Base-by-base conservation (phyloP, 805 yeast genomes). In the Suhomyces vadensis region DNA sequence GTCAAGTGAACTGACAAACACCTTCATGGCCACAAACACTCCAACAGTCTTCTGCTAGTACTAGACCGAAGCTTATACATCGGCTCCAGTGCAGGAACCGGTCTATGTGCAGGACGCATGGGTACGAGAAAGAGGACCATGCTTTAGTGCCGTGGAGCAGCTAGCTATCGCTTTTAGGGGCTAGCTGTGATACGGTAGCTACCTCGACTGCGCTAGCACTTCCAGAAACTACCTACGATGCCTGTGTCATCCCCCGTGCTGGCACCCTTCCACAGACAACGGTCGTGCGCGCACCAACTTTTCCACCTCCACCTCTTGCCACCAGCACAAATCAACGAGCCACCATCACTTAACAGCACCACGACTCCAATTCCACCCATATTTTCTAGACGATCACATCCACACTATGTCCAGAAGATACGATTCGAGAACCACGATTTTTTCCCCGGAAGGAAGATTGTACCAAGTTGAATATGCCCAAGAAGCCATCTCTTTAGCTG, bases 401-500 rank as follows among this genome's bases (percentile, higher is more conserved):
- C n/a, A n/a, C 36, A 44, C 24, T 29, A 79, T 79, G 84, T 88
- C 97, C 56, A 86, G 98, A 85, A 84, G 99, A 80, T 94, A 94
- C 89, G 99, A 94, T 71, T 86, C 96, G 50, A 82, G 99, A 78
- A 94, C 99, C 41, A 94, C 99, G 4, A 95, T 94, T 60, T 94
- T 94, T 72, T 92, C 98, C 31, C 99, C 99, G 7, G 99, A 94
- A 65, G 99, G 99, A 31, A 82, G 99, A 69, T 77, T 94, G 46
- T 94, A 94, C 70, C 99, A 94, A 71, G 92, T 90, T 16, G 99
- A 94, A 68, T 94, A 94, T 58, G 99, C 98, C 3, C 81, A 90
- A 61, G 98, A 94, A 65, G 91, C 92, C 14, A 85, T 85, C 51
- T 80, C 86, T 42, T 85, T 82, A 57, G 94, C 94, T 6, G 92